phyloP scores from a whole-genome alignment of 176 grass and related monocot genomes.

The Saccharum officinarum region DNA sequence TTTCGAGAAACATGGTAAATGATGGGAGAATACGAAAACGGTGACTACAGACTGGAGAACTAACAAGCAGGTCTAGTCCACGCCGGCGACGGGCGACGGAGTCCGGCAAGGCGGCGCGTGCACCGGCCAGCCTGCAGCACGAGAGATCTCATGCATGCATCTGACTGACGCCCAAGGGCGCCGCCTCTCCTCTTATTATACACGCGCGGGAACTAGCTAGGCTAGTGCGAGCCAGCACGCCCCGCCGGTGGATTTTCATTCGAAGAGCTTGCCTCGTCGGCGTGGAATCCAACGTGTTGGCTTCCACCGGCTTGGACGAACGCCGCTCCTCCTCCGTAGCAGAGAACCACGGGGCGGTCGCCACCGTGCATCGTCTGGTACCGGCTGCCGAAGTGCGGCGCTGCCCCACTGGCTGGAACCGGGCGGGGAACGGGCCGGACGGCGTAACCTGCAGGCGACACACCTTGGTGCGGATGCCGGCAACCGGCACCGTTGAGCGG shows the following conservation, averaged over 20 bases:
- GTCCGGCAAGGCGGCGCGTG: not conserved
- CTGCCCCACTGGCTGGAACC: not conserved
- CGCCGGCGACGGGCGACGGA: not conserved
- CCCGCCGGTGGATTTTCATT: not conserved
- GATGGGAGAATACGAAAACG: not conserved
- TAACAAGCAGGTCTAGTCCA: not conserved
- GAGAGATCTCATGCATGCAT: not conserved
- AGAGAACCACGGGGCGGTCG: not conserved
- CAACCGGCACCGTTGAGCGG: not conserved
- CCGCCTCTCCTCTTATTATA: not conserved
- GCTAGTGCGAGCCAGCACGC: not conserved
- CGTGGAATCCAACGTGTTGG: not conserved
- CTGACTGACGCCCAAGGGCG: not conserved
- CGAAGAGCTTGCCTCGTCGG: conserved; percentile 26
- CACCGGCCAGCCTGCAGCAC: not conserved
- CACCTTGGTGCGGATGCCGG: not conserved
- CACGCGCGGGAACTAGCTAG: not conserved
- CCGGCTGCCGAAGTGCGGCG: not conserved
- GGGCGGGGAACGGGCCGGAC: not conserved
- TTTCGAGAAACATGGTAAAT: not conserved
- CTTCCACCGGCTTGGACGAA: not conserved
- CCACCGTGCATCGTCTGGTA: not conserved
- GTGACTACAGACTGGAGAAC: not conserved
- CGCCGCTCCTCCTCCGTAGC: not conserved
- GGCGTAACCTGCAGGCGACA: not conserved